Conservation (phyloP, 2,329 filamentous ascomycete species). For the Ophiocordyceps camponoti-saundersi region DNA sequence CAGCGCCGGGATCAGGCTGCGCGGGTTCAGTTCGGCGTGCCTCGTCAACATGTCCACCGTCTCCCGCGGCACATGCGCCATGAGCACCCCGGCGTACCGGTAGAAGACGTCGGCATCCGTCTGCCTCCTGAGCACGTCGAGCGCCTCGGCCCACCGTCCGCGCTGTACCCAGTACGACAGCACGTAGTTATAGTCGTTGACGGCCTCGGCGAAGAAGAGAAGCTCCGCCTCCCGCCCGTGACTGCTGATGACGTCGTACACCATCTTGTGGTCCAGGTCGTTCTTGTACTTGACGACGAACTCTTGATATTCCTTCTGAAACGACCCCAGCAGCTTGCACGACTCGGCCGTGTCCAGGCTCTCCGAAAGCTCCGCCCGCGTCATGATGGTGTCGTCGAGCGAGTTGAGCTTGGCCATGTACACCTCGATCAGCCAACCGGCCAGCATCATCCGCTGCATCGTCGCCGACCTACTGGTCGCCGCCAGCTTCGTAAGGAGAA, state of each 20-base stretch:
- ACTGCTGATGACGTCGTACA: constrained; percentile 89
- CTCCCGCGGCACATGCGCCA: constrained; percentile 72
- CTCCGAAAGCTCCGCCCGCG: constrained; percentile 66
- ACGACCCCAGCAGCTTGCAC: constrained; percentile 49
- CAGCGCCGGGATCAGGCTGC: constrained; percentile 80
- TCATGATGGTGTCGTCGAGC: constrained; percentile 84
- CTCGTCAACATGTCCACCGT: constrained; percentile 93
- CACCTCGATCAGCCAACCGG: constrained; percentile 85
- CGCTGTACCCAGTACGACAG: constrained; percentile 94
- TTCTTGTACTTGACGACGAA: constrained; percentile 74
- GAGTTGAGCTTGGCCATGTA: constrained; percentile 97
- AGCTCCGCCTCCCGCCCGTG: constrained; percentile 90
- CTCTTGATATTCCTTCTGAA: constrained; percentile 69
- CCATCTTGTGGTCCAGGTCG: constrained; percentile 80
- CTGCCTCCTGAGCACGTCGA: constrained; percentile 83
- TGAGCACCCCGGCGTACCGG: constrained; percentile 90
- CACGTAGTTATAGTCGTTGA: constrained; percentile 89
- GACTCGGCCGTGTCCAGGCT: constrained; percentile 54
- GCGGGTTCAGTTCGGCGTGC: constrained; percentile 67
- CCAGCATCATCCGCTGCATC: constrained; percentile 93
- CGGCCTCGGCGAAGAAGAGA: constrained; percentile 72
- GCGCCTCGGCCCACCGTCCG: constrained; percentile 76
- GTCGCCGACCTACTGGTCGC: constrained; percentile 65
- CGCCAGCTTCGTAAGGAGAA: constrained; percentile 68
- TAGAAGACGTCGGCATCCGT: constrained; percentile 89